Evolutionary conservation across 1,284 basidiomycete genomes (phyloP).

Genomic region (Sanghuangporus baumii): DNA sequence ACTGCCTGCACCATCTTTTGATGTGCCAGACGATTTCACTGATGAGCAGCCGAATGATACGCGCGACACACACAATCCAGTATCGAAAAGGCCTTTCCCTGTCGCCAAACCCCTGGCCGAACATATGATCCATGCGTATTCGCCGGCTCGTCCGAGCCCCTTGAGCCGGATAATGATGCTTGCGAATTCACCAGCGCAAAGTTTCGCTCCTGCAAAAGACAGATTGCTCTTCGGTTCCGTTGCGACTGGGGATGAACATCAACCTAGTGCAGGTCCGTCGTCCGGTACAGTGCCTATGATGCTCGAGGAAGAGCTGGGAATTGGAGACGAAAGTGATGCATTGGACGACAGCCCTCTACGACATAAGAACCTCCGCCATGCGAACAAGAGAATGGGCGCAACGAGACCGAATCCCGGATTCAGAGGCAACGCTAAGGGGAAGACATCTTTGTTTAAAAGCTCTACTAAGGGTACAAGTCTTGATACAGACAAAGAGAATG

Average conservation of each 20-base stretch:
- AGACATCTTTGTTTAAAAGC: constrained; percentile 22
- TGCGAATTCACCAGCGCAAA: constrained; percentile 44
- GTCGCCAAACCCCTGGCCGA: constrained; percentile 61
- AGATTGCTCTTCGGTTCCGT: not conserved
- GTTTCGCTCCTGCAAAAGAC: constrained; percentile 2
- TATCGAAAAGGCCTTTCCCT: constrained; percentile 42
- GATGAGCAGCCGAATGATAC: not conserved
- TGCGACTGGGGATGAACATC: not conserved
- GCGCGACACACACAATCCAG: not conserved
- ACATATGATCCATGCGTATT: constrained; percentile 72
- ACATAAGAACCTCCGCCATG: constrained; percentile 33
- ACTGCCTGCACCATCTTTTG: constrained; percentile 3
- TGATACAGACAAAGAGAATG: constrained; percentile 12
- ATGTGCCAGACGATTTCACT: not conserved
- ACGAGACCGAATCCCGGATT: constrained; percentile 22
- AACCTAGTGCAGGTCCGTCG: constrained; percentile 30
- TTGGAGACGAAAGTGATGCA: constrained; percentile 18
- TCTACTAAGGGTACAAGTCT: not conserved
- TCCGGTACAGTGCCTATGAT: not conserved
- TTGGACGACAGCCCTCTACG: constrained; percentile 33
- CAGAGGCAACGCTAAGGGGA: constrained; percentile 16
- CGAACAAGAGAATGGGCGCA: constrained; percentile 6
- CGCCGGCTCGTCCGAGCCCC: constrained; percentile 69
- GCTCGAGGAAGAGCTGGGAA: constrained; percentile 16
- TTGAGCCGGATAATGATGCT: constrained; percentile 70